These are phyloP conservation scores for Amylostereum areolatum DNA, from an alignment of 1,284 basidiomycete genomes.

Conservation along the genomic window DNA sequence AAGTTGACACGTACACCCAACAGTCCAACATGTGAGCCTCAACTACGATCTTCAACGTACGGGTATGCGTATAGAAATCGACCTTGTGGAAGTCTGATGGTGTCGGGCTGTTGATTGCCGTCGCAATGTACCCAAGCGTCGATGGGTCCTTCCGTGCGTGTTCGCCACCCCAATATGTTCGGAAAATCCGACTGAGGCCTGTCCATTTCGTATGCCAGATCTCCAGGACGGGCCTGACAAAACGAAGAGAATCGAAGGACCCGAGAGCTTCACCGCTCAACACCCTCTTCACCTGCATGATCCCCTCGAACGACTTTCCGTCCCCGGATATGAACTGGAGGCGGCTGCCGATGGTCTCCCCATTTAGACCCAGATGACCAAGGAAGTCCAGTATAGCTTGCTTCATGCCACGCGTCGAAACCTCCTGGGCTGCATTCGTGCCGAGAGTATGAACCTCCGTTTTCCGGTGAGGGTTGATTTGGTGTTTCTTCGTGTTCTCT, in stretches of 20 bases:
- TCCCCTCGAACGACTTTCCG: conserved; percentile 11
- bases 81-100: conserved; percentile 9
- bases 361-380: background rate
- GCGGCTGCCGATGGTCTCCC: background rate
- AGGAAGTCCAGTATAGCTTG: background rate
- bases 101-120: background rate
- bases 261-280: background rate
- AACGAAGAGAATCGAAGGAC: conserved; percentile 5
- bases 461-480: background rate
- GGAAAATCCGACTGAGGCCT: conserved; percentile 6
- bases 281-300: conserved; percentile 6
- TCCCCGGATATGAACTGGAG: conserved; percentile 9
- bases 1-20: background rate
- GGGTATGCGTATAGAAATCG: conserved; percentile 5
- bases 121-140: conserved; percentile 5
- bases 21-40: background rate
- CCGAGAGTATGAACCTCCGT: background rate
- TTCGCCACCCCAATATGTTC: conserved; percentile 2
- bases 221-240: conserved; percentile 8
- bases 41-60: background rate
- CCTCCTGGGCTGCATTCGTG: background rate
- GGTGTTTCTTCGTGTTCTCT: background rate
- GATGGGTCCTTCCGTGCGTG: conserved; percentile 6
- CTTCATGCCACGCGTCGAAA: background rate
- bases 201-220: conserved; percentile 17